Evolutionary conservation across 2,329 filamentous ascomycete species (phyloP), one percentile per base, ranked within the genome.

Genomic region (Sporothrix dimorphospora): DNA sequence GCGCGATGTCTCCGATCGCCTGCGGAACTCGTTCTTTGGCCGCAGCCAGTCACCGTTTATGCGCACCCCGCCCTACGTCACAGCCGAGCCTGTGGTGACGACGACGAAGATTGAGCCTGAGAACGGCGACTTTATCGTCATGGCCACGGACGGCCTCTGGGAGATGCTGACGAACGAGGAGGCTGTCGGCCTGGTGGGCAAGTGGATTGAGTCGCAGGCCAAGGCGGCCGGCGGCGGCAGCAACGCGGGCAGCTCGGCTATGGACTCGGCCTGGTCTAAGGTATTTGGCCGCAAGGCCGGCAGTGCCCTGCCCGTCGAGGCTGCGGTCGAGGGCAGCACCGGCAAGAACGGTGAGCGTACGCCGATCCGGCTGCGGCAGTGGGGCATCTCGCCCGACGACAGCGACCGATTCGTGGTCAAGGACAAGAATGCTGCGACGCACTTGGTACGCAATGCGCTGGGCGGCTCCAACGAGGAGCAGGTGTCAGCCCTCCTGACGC

Each of bases 101-200:
- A 97, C 94, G 1, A 98, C 95, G 61, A 92, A 96, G 80, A 91
- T 99, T 69, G 87, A 95, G 77, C 96, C 96, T 0, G 89, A 93
- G 70, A 93, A 93, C 74, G 94, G 95, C 61, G 96, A 99, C 79
- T 99, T 99, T 78, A 86, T 99, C 14, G 95, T 99, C 74, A 91
- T 99, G 86, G 96, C 96, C 27, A 98, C 96, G 0, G 96, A 99
- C 79, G 96, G 96, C 4, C 86, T 99, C 0, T 99, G 96, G 96
- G 96, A 99, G 82, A 98, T 98, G 96, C 86, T 99, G 74, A 98
- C 94, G 65, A 99, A 98, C 78, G 96, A 99, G 79, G 96, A 99
- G 83, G 96, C 98, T 1, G 92, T 99, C 68, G 96, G 96, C 0
- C 88, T 99, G 2, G 96, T 99, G 4, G 97, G 95, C 19, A 94